Percentiles rank a stretch among this genome's conserved stretches.
Evolutionary conservation across 176 grass and related monocot species (phyloP).

Genomic region (Paspalum notatum): DNA sequence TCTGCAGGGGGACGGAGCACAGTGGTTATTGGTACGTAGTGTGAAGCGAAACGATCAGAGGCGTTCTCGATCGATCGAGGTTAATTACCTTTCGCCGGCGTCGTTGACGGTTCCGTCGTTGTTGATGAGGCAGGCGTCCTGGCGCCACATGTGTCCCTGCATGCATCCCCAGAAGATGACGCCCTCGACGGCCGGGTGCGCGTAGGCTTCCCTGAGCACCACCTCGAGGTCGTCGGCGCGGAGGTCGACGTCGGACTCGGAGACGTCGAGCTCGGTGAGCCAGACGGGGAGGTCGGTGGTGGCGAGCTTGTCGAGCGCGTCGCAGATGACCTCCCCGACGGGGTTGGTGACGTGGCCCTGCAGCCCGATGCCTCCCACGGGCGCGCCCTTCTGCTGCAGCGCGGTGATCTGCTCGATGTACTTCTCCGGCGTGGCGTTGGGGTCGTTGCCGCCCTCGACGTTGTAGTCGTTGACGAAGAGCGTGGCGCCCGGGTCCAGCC

Average conservation of each 20-base stretch:
- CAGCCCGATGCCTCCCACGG: conserved; percentile 60
- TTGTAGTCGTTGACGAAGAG: conserved; percentile 91
- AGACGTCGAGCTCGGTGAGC: conserved; percentile 74
- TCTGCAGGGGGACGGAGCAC: conserved; percentile 15
- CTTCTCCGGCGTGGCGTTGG: conserved; percentile 63
- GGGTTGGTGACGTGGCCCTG: conserved; percentile 70
- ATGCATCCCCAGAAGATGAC: conserved; percentile 76
- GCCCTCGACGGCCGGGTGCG: conserved; percentile 75
- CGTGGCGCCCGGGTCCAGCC: conserved; percentile 52
- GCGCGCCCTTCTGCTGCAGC: conserved; percentile 64
- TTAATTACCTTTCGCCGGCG: conserved; percentile 49
- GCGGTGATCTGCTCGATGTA: conserved; percentile 64
- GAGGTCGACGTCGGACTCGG: conserved; percentile 55
- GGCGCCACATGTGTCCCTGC: conserved; percentile 64
- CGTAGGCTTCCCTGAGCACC: conserved; percentile 71
- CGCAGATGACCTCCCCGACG: conserved; percentile 57
- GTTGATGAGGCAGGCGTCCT: conserved; percentile 63
- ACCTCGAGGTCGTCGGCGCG: conserved; percentile 81
- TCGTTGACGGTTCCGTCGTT: conserved; percentile 71
- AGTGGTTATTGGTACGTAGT: no score
- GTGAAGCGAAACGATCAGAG: background rate
- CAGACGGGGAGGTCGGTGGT: conserved; percentile 63
- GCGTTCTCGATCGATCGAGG: background rate
- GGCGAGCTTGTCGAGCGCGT: conserved; percentile 68
- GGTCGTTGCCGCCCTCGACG: conserved; percentile 59